A percentile compares a stretch with the other conserved stretches of the same genome.
Evolutionary conservation across 805 yeast genomes (phyloP).

Genomic region (Candida bentonensis): DNA sequence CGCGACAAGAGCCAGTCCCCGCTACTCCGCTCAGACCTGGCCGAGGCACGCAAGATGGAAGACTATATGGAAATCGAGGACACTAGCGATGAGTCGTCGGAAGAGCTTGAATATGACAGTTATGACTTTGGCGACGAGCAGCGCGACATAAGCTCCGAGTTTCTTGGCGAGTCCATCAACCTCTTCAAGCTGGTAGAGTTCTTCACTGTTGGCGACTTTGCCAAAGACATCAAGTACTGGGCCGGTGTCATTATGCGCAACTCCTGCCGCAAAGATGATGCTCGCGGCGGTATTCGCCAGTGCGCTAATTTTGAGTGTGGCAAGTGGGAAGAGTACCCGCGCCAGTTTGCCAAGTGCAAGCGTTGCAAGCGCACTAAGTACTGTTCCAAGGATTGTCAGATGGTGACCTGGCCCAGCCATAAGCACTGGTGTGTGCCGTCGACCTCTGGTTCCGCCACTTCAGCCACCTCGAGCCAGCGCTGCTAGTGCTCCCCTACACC

Average conservation of each 20-base stretch:
- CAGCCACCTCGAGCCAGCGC: slow-evolving; percentile 2
- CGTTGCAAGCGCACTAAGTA: slow-evolving; percentile 91
- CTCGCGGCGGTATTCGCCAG: slow-evolving; percentile 79
- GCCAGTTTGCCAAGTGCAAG: slow-evolving; percentile 90
- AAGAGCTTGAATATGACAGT: slow-evolving; percentile 13
- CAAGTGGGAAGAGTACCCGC: slow-evolving; percentile 79
- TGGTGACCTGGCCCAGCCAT: slow-evolving; percentile 84
- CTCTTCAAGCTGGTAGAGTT: slow-evolving; percentile 86
- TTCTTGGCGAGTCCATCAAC: slow-evolving; percentile 33
- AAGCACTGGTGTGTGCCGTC: slow-evolving; percentile 68
- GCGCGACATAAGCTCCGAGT: slow-evolving; percentile 30
- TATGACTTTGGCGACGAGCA: slow-evolving; percentile 21
- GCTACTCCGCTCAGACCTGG: slow-evolving; percentile 6
- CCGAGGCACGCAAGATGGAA: slow-evolving; percentile 3
- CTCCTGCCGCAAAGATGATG: slow-evolving; percentile 83
- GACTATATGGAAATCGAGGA: slow-evolving; percentile 4
- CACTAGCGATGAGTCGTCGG: not conserved
- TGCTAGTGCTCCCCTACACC: not conserved
- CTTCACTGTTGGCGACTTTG: slow-evolving; percentile 57
- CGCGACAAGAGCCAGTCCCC: slow-evolving; percentile 18
- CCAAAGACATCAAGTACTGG: slow-evolving; percentile 85
- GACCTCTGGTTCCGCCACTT: slow-evolving; percentile 2
- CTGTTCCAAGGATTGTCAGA: slow-evolving; percentile 85
- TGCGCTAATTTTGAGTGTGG: slow-evolving; percentile 93
- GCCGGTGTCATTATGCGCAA: slow-evolving; percentile 96